A percentile compares a stretch with the other conserved stretches of the same genome.
Conservation (phyloP, 306 rosid species). For the Potentilla sterilis region DNA sequence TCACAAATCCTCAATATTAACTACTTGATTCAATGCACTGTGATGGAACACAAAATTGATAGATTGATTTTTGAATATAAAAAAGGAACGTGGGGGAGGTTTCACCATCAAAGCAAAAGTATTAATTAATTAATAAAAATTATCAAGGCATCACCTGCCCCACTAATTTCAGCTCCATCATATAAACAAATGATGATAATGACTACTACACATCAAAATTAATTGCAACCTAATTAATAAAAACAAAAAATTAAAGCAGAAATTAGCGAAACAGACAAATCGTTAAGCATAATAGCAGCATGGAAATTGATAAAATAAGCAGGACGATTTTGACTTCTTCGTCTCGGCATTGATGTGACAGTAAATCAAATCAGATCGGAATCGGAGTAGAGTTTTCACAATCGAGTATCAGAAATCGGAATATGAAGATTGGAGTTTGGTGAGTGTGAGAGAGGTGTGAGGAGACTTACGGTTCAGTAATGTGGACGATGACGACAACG, state of each 20-base stretch:
- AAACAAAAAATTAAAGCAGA: slow-evolving; percentile 1
- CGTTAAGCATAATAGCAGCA: slow-evolving; percentile 11
- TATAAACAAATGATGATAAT: background rate
- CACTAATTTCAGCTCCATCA: slow-evolving; percentile 9
- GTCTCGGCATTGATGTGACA: background rate
- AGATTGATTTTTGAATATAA: slow-evolving; percentile 3
- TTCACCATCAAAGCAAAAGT: background rate
- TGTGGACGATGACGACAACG: background rate
- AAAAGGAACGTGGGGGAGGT: slow-evolving; percentile 29
- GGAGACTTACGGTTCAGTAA: background rate
- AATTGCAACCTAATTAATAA: slow-evolving; percentile 1
- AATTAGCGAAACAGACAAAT: background rate
- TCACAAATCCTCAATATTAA: background rate
- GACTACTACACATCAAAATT: background rate
- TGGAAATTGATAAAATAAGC: slow-evolving; percentile 10
- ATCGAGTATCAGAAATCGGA: background rate
- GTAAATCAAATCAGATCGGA: background rate
- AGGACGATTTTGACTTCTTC: background rate
- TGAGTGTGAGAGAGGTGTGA: background rate
- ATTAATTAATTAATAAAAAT: background rate
- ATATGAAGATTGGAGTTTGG: slow-evolving; percentile 5
- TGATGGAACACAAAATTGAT: background rate
- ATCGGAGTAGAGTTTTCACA: no score
- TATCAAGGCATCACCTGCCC: slow-evolving; percentile 20
- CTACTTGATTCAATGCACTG: background rate